Evolutionary conservation across 805 yeast genomes (phyloP), one percentile per base, ranked within the genome.

Genomic region (Lipomyces kockii): DNA sequence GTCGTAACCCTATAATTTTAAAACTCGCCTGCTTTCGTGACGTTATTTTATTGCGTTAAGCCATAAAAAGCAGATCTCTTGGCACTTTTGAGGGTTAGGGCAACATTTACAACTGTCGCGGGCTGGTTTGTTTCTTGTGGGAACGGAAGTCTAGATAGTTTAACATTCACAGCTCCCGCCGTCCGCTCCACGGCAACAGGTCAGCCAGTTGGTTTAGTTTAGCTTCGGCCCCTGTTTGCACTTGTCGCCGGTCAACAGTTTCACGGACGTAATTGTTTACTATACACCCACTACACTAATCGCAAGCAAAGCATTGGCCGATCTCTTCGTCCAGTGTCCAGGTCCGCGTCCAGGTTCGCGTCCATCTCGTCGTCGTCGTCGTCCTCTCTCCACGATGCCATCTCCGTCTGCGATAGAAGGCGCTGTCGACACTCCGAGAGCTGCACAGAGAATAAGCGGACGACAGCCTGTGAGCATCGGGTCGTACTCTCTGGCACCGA

Each of bases 401-500:
- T 43, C 49, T 43, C 49, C 49, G 22, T 43, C 49, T 43, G 22
- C 22, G 49, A n/a, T n/a, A 43, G 49, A 43, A 17, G 22, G 49
- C 25, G 49, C 22, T n/a, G 22, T 17, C 49, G 22, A 43, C 22
- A 7, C 22, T 7, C 14, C 49, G 9, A 25, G 49, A 3, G 20
- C 22, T 17, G 49, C 49, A n/a, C 20, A 43, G 49, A 43, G 8
- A 17, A 43, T 22, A 17, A 43, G 9, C 49, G 22, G 49, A 20
- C 60, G 32, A 22, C 49, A 39, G 59, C 20, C 61, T 6, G 49
- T 20, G 37, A 52, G 52, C 11, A 61, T 68, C 20, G 67, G 63
- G 14, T 20, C 58, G 32, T 69, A 51, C 49, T 49, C 71, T 17
- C 59, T 64, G 12, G 68, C 72, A 39, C 71, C 72, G 20, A 64